These are phyloP conservation scores for Jaminaea rosea DNA, from an alignment of 1,284 basidiomycete genomes.

Conservation along the genomic window DNA sequence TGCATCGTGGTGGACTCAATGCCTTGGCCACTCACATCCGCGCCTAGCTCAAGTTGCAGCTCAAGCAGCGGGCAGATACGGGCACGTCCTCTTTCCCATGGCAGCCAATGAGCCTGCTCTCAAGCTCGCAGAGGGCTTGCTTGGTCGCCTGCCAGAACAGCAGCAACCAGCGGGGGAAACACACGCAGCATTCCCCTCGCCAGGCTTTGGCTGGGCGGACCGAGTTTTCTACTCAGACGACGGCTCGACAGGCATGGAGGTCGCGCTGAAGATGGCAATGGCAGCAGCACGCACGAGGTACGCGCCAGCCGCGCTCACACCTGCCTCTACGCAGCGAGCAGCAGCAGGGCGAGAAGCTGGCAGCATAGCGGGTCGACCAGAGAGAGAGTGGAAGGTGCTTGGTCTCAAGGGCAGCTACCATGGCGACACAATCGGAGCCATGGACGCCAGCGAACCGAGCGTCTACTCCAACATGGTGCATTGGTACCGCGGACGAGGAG, in stretches of 20 bases:
- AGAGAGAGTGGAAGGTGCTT: constrained; percentile 62
- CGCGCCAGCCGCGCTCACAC: constrained; percentile 5
- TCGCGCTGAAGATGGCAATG: constrained; percentile 82
- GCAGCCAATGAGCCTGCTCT: constrained; percentile 79
- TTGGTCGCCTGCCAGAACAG: constrained; percentile 52
- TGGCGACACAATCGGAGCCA: constrained; percentile 92
- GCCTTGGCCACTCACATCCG: constrained; percentile 72
- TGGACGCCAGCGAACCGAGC: constrained; percentile 83
- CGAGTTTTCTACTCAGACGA: constrained; percentile 90
- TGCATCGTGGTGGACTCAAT: constrained; percentile 98
- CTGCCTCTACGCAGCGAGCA: constrained; percentile 24
- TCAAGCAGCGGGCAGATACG: constrained; percentile 80
- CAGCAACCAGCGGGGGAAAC: background rate
- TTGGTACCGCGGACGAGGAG: constrained; percentile 87
- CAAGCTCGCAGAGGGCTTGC: constrained; percentile 60
- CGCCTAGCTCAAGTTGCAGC: constrained; percentile 76
- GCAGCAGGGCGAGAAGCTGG: constrained; percentile 12
- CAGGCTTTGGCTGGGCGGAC: constrained; percentile 78
- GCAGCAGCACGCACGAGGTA: constrained; percentile 30
- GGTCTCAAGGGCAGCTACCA: constrained; percentile 91
- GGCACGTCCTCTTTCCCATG: constrained; percentile 91
- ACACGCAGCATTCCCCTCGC: constrained; percentile 50
- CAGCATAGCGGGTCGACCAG: constrained; percentile 15
- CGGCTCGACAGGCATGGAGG: constrained; percentile 90
- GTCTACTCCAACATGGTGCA: constrained; percentile 77